Base-by-base conservation (phyloP, 1,284 basidiomycete genomes). In the Tilletia horrida region DNA sequence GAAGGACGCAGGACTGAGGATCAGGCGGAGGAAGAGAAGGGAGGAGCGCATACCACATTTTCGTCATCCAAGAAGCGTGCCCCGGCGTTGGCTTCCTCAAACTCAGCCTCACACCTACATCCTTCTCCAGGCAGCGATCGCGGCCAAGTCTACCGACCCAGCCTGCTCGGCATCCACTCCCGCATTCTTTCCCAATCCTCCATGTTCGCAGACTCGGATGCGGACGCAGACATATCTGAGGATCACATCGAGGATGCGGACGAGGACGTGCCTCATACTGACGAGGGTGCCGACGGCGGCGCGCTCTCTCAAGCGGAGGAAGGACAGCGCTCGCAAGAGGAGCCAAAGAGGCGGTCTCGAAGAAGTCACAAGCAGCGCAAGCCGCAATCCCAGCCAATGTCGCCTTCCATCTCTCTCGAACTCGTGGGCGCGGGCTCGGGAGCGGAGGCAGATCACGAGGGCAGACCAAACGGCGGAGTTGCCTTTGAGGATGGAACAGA, bases 291-390 rank as follows among this genome's bases (percentile, higher is more conserved):
- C 3, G 61, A 16, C 6, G 61, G 25, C 2, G 61, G 35, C 8
- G 11, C 43, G 3, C 23, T 61, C 9, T 66, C 64, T 2, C 64
- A 66, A 31, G 64, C 40, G 52, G 64, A 35, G 21, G 40, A 16
- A 29, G 42, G 23, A 7, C n/a, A 25, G 18, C 18, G 35, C 11
- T 40, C 35, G 11, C 35, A 40, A 40, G 35, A 40, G 6, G 35
- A 40, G 35, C 35, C 35, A 6, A 40, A 40, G 42, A 23, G 45
- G 62, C 62, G 42, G 21, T n/a, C 42, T 16, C 27, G 52, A 35
- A n/a, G 23, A 35, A 9, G 7, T 3, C 29, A 6, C 25, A n/a
- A 35, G n/a, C 52, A 27, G 52, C 23, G 21, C 27, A 7, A 27
- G 52, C 25, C 27, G n/a, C 52, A 23, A 29, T 35, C n/a, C 3